phyloP scores from a whole-genome alignment of 371 early-diverging fungal species.

The Syncephalastrum sp. region DNA sequence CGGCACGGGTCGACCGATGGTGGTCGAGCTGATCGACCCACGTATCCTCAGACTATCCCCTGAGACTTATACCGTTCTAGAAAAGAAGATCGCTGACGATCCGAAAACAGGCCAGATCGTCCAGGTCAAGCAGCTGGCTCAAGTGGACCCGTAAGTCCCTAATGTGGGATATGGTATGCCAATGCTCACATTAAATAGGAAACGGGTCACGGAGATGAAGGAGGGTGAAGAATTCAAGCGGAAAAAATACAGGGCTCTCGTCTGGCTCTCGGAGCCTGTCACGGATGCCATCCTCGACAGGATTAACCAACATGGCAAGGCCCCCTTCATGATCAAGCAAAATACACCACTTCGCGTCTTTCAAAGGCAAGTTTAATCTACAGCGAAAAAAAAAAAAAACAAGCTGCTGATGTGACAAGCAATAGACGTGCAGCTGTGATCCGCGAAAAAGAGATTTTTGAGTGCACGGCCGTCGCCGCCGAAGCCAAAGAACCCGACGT shows the following conservation, averaged over 20 bases:
- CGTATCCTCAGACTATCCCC: conserved; percentile 52
- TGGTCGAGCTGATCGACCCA: conserved; percentile 87
- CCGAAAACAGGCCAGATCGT: conserved; percentile 11
- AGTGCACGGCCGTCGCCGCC: conserved; percentile 26
- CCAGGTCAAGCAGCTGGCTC: conserved; percentile 51
- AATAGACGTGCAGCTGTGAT: conserved; percentile 74
- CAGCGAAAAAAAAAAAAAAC: neutral
- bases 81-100: too few species aligned
- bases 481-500: conserved; percentile 12
- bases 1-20: conserved; percentile 94
- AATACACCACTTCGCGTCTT: conserved; percentile 95
- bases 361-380: conserved; percentile 50
- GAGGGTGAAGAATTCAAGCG: conserved; percentile 81
- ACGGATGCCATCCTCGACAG: conserved; percentile 52
- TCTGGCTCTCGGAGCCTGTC: conserved; percentile 65
- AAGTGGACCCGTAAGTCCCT: conserved; percentile 34
- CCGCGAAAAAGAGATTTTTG: conserved; percentile 69
- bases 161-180: neutral
- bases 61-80: too few species aligned
- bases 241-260: conserved; percentile 70
- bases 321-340: conserved; percentile 74
- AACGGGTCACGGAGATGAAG: conserved; percentile 57
- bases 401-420: neutral
- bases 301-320: conserved; percentile 44
- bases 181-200: neutral